A percentile compares a stretch with the other conserved stretches of the same genome.
phyloP scores from a whole-genome alignment of 768 basidiomycete genomes.

The Lactifluus hygrophoroides region DNA sequence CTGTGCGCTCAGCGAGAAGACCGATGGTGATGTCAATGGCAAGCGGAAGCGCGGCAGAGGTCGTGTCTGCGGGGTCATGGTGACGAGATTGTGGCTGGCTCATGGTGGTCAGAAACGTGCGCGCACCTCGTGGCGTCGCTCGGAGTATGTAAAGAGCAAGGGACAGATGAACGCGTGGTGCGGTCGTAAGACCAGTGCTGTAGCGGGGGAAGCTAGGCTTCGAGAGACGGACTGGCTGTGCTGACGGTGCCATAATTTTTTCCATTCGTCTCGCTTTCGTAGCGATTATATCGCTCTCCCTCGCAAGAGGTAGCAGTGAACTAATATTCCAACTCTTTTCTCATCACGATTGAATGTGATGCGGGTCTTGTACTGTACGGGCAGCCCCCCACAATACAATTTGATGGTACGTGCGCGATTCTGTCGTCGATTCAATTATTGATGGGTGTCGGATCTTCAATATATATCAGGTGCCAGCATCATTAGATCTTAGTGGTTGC shows the following conservation, averaged over 20 bases:
- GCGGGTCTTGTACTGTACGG: background rate
- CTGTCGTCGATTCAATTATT: too few relatives aligned
- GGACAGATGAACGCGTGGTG: slow-evolving; percentile 2
- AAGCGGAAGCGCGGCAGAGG: slow-evolving; percentile 7
- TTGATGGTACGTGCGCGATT: background rate
- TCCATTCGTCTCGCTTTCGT: slow-evolving; percentile 15
- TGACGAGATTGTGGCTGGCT: background rate
- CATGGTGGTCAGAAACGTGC: slow-evolving; percentile 17
- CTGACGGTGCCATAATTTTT: slow-evolving; percentile 19
- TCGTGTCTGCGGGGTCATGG: background rate
- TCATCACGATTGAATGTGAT: background rate
- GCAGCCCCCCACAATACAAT: background rate
- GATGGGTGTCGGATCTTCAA: too few relatives aligned
- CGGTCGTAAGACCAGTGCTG: slow-evolving; percentile 15
- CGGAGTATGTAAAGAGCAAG: slow-evolving; percentile 17
- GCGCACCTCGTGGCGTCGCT: background rate
- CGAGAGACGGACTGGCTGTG: slow-evolving; percentile 5
- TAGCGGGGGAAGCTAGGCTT: slow-evolving; percentile 16
- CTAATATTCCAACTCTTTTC: background rate
- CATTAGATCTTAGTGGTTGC: too few relatives aligned
- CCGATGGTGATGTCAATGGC: background rate
- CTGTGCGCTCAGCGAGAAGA: slow-evolving; percentile 7
- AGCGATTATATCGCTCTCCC: background rate
- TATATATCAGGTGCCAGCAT: too few relatives aligned
- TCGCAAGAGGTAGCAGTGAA: background rate